Evolutionary conservation across 1,284 basidiomycete species (phyloP).

Genomic region (Sanghuangporus baumii): DNA sequence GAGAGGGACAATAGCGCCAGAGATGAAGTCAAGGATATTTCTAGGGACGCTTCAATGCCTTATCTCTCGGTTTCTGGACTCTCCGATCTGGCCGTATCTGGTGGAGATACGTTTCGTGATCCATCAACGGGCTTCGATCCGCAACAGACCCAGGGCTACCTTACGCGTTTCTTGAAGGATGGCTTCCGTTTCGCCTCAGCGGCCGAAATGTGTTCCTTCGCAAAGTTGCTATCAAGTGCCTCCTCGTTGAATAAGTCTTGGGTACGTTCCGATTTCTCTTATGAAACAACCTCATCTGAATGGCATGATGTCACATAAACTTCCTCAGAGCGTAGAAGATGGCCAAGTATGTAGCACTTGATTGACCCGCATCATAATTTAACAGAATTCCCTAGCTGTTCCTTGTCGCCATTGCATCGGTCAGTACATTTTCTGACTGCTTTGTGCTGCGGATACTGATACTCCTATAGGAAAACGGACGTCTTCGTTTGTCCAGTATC

Average conservation of each 20-base stretch:
- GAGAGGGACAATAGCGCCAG: not conserved
- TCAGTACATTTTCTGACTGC: constrained; percentile 21
- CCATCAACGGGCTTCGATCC: constrained; percentile 33
- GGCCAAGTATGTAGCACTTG: constrained; percentile 38
- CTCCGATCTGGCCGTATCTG: constrained; percentile 33
- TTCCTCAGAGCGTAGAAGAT: constrained; percentile 40
- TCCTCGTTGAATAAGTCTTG: constrained; percentile 42
- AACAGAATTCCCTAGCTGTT: constrained; percentile 30
- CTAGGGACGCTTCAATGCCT: constrained; percentile 14
- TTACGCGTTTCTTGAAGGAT: constrained; percentile 42
- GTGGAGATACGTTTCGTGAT: constrained; percentile 34
- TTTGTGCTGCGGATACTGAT: not conserved
- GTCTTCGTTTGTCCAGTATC: constrained; percentile 47
- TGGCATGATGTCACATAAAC: not conserved
- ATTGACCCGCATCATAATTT: constrained; percentile 1
- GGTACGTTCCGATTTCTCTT: constrained; percentile 32
- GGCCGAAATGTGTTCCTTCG: constrained; percentile 42
- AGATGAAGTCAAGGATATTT: not conserved
- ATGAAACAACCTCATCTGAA: not conserved
- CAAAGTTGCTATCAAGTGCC: constrained; percentile 42
- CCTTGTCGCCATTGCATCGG: constrained; percentile 37
- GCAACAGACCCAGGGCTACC: constrained; percentile 41
- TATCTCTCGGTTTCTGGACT: constrained; percentile 45
- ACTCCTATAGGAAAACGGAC: constrained; percentile 40
- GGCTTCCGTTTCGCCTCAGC: constrained; percentile 38